Evolutionary conservation across 192 early-diverging fungal species (phyloP).

Genomic region (Neocallimastix lanati): DNA sequence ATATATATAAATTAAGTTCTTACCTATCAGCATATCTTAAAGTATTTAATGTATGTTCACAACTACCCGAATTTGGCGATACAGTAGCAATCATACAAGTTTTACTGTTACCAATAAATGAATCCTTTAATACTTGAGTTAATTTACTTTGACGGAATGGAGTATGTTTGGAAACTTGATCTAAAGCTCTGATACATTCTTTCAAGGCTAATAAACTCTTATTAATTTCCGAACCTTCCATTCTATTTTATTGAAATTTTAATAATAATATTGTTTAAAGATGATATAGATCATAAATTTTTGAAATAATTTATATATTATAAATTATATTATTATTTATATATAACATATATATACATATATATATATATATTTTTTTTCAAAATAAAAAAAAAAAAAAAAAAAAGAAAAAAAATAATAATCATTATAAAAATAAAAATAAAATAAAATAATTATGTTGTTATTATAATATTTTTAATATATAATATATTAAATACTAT

Average conservation of each 20-base stretch:
- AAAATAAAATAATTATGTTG: no score
- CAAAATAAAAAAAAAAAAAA: no score
- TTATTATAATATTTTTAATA: no score
- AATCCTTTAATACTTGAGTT: constrained; percentile 93
- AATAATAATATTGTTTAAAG: no score
- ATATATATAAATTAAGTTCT: neutral
- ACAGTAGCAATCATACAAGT: constrained; percentile 99
- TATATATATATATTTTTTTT: no score
- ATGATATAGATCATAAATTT: no score
- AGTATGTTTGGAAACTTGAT: constrained; percentile 84
- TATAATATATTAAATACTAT: no score
- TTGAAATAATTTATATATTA: no score
- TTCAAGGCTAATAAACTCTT: constrained; percentile 93
- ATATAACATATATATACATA: no score
- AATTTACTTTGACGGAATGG: constrained; percentile 96
- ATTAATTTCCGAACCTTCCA: constrained; percentile 99
- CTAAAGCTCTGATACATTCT: constrained; percentile 93
- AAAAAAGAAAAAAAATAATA: no score
- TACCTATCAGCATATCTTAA: constrained; percentile 86
- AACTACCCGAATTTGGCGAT: constrained; percentile 85
- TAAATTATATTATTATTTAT: no score
- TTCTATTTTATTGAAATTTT: constrained; percentile 43
- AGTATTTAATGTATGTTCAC: constrained; percentile 92
- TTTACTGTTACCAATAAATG: constrained; percentile 89
- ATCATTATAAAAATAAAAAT: no score